Evolutionary conservation across 305 asterid species (phyloP).

Genomic region (Solanum hybrid): DNA sequence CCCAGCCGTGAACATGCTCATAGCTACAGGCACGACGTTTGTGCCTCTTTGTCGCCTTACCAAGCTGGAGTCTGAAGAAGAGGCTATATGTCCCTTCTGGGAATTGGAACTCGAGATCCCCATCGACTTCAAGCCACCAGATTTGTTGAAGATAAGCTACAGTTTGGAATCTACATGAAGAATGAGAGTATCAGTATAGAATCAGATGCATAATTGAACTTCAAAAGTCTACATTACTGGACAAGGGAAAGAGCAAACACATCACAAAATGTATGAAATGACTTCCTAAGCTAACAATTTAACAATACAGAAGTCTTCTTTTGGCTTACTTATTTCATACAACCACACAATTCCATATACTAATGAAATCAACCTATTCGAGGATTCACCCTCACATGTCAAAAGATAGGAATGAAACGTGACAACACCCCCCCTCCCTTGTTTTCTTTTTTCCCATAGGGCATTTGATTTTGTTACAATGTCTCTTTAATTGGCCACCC

Average conservation of each 20-base stretch:
- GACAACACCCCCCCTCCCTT: not conserved
- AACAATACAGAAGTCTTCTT: not conserved
- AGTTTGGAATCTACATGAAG: slow-evolving; percentile 44
- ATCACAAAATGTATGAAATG: not conserved
- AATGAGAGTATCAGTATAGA: not conserved
- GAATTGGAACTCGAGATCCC: slow-evolving; percentile 57
- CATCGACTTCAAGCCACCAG: slow-evolving; percentile 85
- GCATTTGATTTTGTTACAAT: not conserved
- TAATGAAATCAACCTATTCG: not conserved
- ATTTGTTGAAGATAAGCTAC: slow-evolving; percentile 77
- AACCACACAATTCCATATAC: not conserved
- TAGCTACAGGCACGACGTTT: slow-evolving; percentile 31
- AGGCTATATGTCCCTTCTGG: slow-evolving; percentile 64
- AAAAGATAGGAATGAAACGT: not conserved
- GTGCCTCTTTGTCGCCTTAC: slow-evolving; percentile 30
- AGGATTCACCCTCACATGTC: not conserved
- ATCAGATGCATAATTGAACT: not conserved
- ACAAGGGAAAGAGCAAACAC: not conserved
- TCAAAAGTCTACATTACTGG: not conserved
- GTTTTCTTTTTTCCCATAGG: not conserved
- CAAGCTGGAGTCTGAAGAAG: slow-evolving; percentile 64
- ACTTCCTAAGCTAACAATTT: not conserved
- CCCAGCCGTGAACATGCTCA: slow-evolving; percentile 77
- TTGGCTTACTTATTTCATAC: not conserved
- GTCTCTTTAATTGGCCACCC: not conserved